phyloP scores from a whole-genome alignment of 345 rosid genomes.

The Arabidopsis suecica region DNA sequence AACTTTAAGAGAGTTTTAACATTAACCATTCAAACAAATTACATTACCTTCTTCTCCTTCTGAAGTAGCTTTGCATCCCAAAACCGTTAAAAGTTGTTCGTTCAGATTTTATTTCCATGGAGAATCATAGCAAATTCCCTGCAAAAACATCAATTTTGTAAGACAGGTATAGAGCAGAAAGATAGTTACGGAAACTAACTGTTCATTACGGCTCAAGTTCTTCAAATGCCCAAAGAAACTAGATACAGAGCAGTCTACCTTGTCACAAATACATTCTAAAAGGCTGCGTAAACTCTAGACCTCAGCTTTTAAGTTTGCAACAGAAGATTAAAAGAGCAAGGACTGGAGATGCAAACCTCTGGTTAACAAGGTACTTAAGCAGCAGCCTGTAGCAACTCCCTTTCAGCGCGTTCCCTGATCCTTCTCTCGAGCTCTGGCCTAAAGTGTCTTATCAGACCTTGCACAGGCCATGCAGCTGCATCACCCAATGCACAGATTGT shows the following conservation, averaged over 20 bases:
- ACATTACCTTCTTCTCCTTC: slow-evolving; percentile 37
- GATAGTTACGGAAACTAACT: neutral
- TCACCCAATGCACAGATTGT: slow-evolving; percentile 99
- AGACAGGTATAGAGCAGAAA: neutral
- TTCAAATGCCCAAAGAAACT: neutral
- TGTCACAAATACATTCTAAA: neutral
- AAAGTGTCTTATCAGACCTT: slow-evolving; percentile 94
- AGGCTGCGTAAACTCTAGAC: neutral
- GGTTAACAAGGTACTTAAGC: slow-evolving; percentile 54
- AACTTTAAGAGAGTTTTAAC: slow-evolving; percentile 29
- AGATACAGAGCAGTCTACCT: slow-evolving; percentile 3
- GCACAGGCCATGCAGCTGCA: slow-evolving; percentile 99
- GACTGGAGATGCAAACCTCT: slow-evolving; percentile 36
- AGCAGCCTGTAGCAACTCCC: slow-evolving; percentile 89
- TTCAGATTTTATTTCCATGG: slow-evolving; percentile 43
- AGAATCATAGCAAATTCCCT: slow-evolving; percentile 31
- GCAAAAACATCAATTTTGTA: slow-evolving; percentile 5
- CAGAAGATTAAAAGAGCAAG: slow-evolving; percentile 7
- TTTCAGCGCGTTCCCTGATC: slow-evolving; percentile 83
- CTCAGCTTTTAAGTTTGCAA: slow-evolving; percentile 9
- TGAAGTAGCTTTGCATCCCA: slow-evolving; percentile 32
- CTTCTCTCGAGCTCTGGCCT: slow-evolving; percentile 99
- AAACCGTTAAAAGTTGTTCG: slow-evolving; percentile 20
- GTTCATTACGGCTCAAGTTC: slow-evolving; percentile 5
- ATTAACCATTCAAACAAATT: slow-evolving; percentile 36